Base-by-base conservation (phyloP, 768 basidiomycete genomes). In the Cantharellus cinnabarinus region DNA sequence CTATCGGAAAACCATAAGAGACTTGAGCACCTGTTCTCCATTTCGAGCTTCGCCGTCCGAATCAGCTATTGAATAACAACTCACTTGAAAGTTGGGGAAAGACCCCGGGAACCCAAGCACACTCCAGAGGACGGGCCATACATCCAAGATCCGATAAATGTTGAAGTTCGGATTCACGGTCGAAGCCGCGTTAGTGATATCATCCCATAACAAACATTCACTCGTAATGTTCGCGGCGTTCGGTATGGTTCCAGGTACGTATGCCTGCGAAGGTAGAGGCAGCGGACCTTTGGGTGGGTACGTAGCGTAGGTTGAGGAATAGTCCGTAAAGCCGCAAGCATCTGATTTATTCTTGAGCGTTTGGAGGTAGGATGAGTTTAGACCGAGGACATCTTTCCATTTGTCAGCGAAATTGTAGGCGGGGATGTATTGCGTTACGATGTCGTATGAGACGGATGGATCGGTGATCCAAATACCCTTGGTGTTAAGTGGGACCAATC, bases 31-130 rank as follows among this genome's bases (percentile, higher is more conserved):
- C 35, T 62, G 58, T 58, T 29, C 50, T 78, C 78, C 20, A 29
- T 29, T 29, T 29, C 20, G 20, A 29, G 20, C 20, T 29, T 29
- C 20, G 20, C 20, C 57, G 34, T 48, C 79, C 20, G 20, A 29
- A 29, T 29, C 20, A 29, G 20, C 20, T 29, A 29, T 29, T 29
- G 68, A 48, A 10, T 10, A 29, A 48, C 29, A 68, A 29, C 78
- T 65, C 78, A 78, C 40, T 78, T 68, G 61, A 78, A 79, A 61
- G 78, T 67, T 64, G 78, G 76, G 40, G 53, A 2, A 40, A 5
- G 1, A 67, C 78, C 64, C 83, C 79, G 84, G 83, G 75, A 82
- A 85, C n/a, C 83, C 84, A 39, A 86, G 79, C 3, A 85, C 83
- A 61, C 86, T 29, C 50, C 2, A 42, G 54, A 57, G 35, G 3